Base-by-base conservation (phyloP, 2,329 filamentous ascomycete genomes). In the Trichoderma sp. region DNA sequence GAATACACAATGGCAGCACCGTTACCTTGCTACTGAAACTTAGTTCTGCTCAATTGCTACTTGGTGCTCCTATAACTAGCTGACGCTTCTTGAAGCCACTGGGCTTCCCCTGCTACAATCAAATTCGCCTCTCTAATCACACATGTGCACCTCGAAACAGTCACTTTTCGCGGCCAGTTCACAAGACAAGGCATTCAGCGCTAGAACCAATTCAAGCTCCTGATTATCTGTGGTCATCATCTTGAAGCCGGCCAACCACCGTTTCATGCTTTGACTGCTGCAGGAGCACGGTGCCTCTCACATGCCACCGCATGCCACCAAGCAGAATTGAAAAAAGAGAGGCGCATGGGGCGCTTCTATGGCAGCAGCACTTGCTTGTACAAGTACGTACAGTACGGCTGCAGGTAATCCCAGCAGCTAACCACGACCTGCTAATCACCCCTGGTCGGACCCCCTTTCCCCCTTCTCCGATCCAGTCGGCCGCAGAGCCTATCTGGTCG, bases 381-480 rank as follows among this genome's bases (percentile, higher is more conserved):
- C 65, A 53, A 53, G 50, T 53, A 21, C 4, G 50, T 53, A 21
- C n/a, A 12, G 45, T 50, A 53, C 45, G 2, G 50, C 50, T 56
- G 27, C 41, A 56, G 16, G 24, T 53, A 18, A n/a, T 38, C 45
- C 50, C 24, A 62, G n/a, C 9, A 31, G 24, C 67, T 45, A 62
- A 33, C 21, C 14, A 60, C 33, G 24, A 45, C 38, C 35, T 45
- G 12, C 21, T 41, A 2, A 18, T 27, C 11, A 14, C 29, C 68
- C 68, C 68, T 21, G 27, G 24, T 33, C 33, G 38, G 27, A 6
- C 59, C 38, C 69, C 41, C 59, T 12, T 64, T 73, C 35, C 35
- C 35, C 29, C 29, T 38, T 64, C 29, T 53, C 60, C 29, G 71
- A 73, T 73, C 60, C 41, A 35, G 69, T 72, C 71, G 60, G 71